Base-by-base conservation (phyloP, 169 alveolate genomes). In the Babesia divergens region DNA sequence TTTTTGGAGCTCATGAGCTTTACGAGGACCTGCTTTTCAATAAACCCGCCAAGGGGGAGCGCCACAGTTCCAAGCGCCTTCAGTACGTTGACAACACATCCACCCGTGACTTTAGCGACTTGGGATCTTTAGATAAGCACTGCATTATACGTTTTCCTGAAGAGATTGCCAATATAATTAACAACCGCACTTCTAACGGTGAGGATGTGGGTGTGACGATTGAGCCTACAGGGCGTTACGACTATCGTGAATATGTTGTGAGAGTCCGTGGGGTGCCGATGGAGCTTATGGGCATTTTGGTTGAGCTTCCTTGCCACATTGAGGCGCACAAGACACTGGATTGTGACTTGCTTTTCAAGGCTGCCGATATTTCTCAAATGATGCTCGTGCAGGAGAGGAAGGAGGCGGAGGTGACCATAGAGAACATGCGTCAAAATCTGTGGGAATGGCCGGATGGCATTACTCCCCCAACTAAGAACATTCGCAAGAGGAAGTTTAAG, bases 401-500 rank as follows among this genome's bases (percentile, higher is more conserved):
- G n/a, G 75, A 69, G 49, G 83, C 86, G 35, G 80, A 59, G 32
- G 62, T 65, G n/a, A 82, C 84, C 26, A 42, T 74, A n/a, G 82
- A 80, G 37, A 44, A 22, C 37, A 42, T 91, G 64, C 69, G 83
- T 32, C 54, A 70, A 24, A 65, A 83, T 42, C 69, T 84, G 68
- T 91, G 95, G 95, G 95, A 91, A 75, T 91, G 95, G 95, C 91
- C 90, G 24, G 90, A 84, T 9, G 95, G 95, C 38, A 58, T 91
- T 9, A 82, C 94, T 14, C 95, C 95, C 24, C 90, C 91, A 34
- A 91, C 93, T 13, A 84, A 76, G 28, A 85, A 84, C 54, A 91
- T 91, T 4, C 67, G 95, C 49, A 82, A 83, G 28, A 79, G 94
- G 62, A 86, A 85, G 70, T 91, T 90, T 55, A 91, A 90, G 59